Evolutionary conservation across 2,329 filamentous ascomycete genomes (phyloP).

Genomic region (Hymenoscyphus scutula): DNA sequence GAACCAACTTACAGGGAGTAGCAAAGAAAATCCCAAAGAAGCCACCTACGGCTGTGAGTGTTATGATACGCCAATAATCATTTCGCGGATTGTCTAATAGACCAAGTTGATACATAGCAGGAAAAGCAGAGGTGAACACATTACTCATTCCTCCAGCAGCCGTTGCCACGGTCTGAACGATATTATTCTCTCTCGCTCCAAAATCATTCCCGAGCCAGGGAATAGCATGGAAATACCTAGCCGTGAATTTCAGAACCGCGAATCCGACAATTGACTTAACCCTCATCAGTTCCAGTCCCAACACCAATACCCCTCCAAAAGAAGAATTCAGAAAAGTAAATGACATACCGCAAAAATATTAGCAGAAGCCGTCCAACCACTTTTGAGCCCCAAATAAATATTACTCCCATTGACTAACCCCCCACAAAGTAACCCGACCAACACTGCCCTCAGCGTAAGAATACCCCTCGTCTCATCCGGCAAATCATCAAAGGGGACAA

Average conservation of each 20-base stretch:
- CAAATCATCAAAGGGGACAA: conserved; percentile 37
- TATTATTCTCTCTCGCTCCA: conserved; percentile 61
- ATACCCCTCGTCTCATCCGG: conserved; percentile 45
- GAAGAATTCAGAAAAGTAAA: background rate
- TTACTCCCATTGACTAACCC: conserved; percentile 62
- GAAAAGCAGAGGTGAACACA: conserved; percentile 58
- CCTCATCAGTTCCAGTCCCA: background rate
- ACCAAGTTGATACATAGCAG: conserved; percentile 57
- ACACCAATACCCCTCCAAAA: background rate
- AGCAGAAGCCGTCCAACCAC: conserved; percentile 48
- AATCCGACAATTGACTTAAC: conserved; percentile 53
- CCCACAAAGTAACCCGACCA: conserved; percentile 55
- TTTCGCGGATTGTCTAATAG: conserved; percentile 50
- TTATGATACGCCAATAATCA: conserved; percentile 58
- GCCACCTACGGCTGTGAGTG: conserved; percentile 44
- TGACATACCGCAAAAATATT: conserved; percentile 45
- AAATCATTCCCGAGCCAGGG: conserved; percentile 54
- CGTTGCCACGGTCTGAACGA: conserved; percentile 58
- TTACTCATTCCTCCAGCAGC: conserved; percentile 56
- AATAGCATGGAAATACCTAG: conserved; percentile 46
- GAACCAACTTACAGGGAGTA: background rate
- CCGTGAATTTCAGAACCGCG: conserved; percentile 54
- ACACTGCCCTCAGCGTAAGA: conserved; percentile 53
- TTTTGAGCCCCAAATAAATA: conserved; percentile 57
- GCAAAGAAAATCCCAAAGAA: conserved; percentile 3